A percentile compares a stretch with the other conserved stretches of the same genome.
These are phyloP conservation scores for Euphorbia pulcherrima DNA, from an alignment of 345 rosid species.

Conservation along the genomic window DNA sequence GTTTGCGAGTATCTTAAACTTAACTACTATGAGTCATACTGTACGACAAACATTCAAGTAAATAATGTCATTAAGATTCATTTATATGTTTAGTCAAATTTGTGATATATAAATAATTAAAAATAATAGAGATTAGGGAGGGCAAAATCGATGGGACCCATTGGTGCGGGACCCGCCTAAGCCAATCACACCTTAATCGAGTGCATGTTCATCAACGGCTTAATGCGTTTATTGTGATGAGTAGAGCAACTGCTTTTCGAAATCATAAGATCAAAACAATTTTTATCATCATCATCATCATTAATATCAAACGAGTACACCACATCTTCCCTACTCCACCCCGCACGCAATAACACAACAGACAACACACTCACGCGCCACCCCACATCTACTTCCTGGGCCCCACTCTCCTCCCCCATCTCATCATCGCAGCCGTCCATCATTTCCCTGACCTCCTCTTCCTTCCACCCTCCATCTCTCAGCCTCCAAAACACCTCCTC, in stretches of 20 bases:
- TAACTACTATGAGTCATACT: too few relatives aligned
- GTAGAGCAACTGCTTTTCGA: slow-evolving; percentile 2
- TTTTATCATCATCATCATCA: slow-evolving; percentile 11
- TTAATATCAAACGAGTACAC: slow-evolving; percentile 46
- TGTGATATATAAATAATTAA: too few relatives aligned
- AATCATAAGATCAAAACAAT: not conserved
- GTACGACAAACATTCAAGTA: too few relatives aligned
- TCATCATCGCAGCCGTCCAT: slow-evolving; percentile 12
- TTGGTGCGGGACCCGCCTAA: too few relatives aligned
- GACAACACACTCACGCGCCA: slow-evolving; percentile 30
- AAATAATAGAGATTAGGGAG: too few relatives aligned
- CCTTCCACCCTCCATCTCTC: slow-evolving; percentile 78
- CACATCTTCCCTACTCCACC: slow-evolving; percentile 61
- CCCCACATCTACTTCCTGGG: slow-evolving; percentile 15
- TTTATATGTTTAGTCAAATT: too few relatives aligned
- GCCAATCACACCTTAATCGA: too few relatives aligned
- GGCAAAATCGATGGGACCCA: too few relatives aligned
- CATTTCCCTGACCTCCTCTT: slow-evolving; percentile 77
- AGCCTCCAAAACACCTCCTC: slow-evolving; percentile 65
- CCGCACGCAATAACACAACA: slow-evolving; percentile 41
- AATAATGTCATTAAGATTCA: too few relatives aligned
- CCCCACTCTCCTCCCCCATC: not conserved
- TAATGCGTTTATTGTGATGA: too few relatives aligned
- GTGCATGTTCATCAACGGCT: too few relatives aligned
- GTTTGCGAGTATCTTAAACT: too few relatives aligned